Base-by-base conservation (phyloP, 148 eudicot species). In the Nepenthes mirabilis region DNA sequence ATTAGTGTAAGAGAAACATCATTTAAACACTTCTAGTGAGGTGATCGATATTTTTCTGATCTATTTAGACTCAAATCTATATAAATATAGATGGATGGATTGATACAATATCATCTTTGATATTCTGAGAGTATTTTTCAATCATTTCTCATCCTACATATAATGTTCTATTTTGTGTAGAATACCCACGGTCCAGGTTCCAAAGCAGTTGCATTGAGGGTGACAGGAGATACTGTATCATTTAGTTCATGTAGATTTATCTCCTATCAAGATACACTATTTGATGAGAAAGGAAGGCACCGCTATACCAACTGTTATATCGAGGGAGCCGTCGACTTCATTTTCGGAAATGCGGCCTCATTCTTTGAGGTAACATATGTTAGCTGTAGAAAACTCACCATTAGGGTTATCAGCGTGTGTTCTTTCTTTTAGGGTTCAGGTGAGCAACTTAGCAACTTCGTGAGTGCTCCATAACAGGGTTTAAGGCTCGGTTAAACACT, bases 251-350 rank as follows among this genome's bases (percentile, higher is more conserved):
- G 90, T 55, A 70, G 83, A 55, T 76, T 87, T 1, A 23, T 68
- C 0, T 82, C 83, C 0, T 82, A 76, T 55, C 95, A 87, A 60
- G 95, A 87, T 32, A 87, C 90, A 33, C 71, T 87, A 6, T 51
- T 84, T 33, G 88, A 82, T 36, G 83, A 84, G 35, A 35, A 40
- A 9, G 95, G 95, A 1, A 80, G 70, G 13, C 95, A 87, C 48
- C 79, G 75, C 45, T 87, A 82, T 52, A 77, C 60, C 53, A 76
- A 87, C 33, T 87, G 95, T 65, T 87, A 87, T 57, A 82, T 87
- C 40, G 85, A 87, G 78, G 95, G 95, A 56, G 90, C 69, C 6
- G 71, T 75, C 36, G 95, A 87, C 64, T 87, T 87, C 70, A 80
- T 87, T 10, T 87, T 67, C 64, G 95, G 95, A 60, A 72, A 80